Evolutionary conservation across 306 rosid species (phyloP).

Genomic region (Rosa persica): DNA sequence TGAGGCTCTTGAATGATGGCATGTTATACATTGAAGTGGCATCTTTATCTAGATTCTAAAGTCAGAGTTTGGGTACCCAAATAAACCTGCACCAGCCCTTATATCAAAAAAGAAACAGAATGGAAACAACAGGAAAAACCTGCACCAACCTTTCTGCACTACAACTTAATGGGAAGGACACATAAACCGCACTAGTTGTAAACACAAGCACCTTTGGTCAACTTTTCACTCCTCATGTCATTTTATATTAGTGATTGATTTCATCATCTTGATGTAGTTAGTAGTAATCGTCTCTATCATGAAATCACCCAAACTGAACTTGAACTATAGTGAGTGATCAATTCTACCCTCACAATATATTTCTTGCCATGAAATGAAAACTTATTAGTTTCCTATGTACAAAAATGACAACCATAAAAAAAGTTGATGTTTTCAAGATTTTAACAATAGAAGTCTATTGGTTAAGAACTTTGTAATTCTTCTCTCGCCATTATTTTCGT

Average conservation of each 20-base stretch:
- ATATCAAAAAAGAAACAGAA: background rate
- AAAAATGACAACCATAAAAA: too few relatives aligned
- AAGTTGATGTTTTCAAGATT: too few relatives aligned
- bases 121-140: background rate
- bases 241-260: background rate
- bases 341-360: background rate
- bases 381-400: too few relatives aligned
- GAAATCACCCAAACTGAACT: background rate
- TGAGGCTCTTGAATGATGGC: background rate
- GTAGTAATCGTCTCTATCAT: background rate
- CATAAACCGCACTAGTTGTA: background rate
- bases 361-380: too few relatives aligned
- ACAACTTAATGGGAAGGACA: background rate
- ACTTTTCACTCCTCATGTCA: background rate
- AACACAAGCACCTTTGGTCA: background rate
- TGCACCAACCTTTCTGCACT: constrained; percentile 12
- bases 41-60: background rate
- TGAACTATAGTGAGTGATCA: background rate
- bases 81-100: background rate
- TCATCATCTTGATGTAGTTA: background rate
- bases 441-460: too few relatives aligned
- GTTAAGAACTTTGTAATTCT: too few relatives aligned
- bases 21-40: background rate
- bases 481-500: too few relatives aligned
- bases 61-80: background rate